Base-by-base conservation (phyloP, 208 protist species). In the Crithidia thermophila region DNA sequence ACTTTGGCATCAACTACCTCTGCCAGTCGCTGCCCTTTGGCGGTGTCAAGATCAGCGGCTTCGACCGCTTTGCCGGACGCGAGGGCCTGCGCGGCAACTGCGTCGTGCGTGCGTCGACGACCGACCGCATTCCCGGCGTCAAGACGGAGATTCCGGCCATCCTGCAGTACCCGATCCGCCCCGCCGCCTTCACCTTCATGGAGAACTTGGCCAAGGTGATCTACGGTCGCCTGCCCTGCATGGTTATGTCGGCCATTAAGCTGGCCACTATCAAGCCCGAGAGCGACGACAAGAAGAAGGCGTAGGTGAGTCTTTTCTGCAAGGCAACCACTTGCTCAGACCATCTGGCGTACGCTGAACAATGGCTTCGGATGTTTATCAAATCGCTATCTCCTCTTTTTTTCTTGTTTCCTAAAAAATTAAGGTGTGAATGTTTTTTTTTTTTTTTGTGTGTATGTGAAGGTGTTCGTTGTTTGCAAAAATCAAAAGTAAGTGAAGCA, bases 11-110 rank as follows among this genome's bases (percentile, higher is more conserved):
- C 63, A 97, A 94, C 56, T 98, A 98, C 75, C 81, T 98, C 28
- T 97, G 94, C 68, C 95, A 98, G 75, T 94, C 93, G n/a, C 74
- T 98, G 30, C 97, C 97, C 25, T 98, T 98, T 77, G 97, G 97
- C 75, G 97, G 97, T 27, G 87, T 96, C 16, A 98, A 98, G 74
- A 87, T 97, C 57, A 98, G 95, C 74, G 97, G 97, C 31, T 98
- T 99, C 65, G 97, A 97, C 73, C 84, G 94, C 55, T 98, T 99
- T 71, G 91, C 90, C 45, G 97, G 97, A 37, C 83, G 77, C 40
- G 96, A 99, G 71, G 97, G 97, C 31, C 77, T 98, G 4, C 87
- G 96, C 52, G 96, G 92, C 37, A 97, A 97, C 77, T 97, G 91
- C 62, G 57, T 91, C 23, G 81, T 95, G 43, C 86, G 91, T 30